Evolutionary conservation across 164 flowering plant genomes (phyloP).

Genomic region (Pachysandra terminalis): DNA sequence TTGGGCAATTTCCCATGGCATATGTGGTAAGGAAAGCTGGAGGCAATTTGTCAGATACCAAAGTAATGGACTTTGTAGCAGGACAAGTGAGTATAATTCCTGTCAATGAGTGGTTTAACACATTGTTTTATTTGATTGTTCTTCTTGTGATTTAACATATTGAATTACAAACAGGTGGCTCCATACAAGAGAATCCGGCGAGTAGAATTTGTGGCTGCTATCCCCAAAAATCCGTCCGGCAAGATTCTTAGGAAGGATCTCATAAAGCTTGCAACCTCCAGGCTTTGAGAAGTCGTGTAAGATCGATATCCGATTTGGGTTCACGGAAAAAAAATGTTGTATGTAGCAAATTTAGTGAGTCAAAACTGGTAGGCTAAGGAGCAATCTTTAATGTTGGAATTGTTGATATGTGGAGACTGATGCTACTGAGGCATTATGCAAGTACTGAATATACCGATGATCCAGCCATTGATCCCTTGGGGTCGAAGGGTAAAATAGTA

Average conservation of each 20-base stretch:
- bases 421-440: too few species aligned
- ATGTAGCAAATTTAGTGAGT: too few species aligned
- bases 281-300: constrained; percentile 27
- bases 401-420: too few species aligned
- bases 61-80: constrained; percentile 68
- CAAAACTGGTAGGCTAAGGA: too few species aligned
- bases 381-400: too few species aligned
- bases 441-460: too few species aligned
- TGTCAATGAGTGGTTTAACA: not conserved
- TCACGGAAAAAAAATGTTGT: too few species aligned
- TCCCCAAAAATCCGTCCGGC: constrained; percentile 92
- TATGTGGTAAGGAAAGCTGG: constrained; percentile 73
- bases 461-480: too few species aligned
- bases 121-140: not conserved
- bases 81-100: constrained; percentile 46
- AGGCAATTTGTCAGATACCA: constrained; percentile 40
- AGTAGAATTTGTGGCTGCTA: constrained; percentile 60
- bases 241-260: constrained; percentile 95
- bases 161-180: constrained; percentile 51
- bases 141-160: not conserved
- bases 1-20: constrained; percentile 93
- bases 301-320: not conserved
- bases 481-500: too few species aligned
- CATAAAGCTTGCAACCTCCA: constrained; percentile 73
- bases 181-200: constrained; percentile 85